Conservation (phyloP, 306 rosid genomes). For the Notholithocarpus densiflorus region DNA sequence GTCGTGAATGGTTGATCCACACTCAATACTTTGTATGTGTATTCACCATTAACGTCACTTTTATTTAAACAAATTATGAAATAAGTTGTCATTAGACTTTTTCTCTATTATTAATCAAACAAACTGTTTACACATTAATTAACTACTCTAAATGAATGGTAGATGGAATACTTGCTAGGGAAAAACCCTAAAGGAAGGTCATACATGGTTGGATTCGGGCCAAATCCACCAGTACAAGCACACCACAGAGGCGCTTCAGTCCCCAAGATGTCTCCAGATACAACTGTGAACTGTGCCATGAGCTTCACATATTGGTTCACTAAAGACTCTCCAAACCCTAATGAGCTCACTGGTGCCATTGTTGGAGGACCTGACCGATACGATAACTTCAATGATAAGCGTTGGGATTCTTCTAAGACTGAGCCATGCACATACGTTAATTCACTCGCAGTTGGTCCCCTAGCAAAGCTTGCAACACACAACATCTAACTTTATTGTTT, state of each 20-base stretch:
- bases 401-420: slow-evolving; percentile 56
- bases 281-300: slow-evolving; percentile 30
- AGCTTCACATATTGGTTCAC: slow-evolving; percentile 51
- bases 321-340: slow-evolving; percentile 53
- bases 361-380: slow-evolving; percentile 68
- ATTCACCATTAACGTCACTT: no score
- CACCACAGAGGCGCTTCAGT: slow-evolving; percentile 92
- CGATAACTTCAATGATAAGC: slow-evolving; percentile 70
- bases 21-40: no score
- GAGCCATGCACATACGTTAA: slow-evolving; percentile 89
- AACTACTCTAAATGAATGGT: neutral
- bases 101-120: neutral
- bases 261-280: slow-evolving; percentile 8
- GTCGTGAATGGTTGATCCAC: no score
- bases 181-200: slow-evolving; percentile 65
- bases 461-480: slow-evolving; percentile 62
- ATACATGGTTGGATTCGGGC: slow-evolving; percentile 85
- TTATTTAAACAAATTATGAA: no score
- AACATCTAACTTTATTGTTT: neutral
- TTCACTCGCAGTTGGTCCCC: slow-evolving; percentile 67
- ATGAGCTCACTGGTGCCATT: slow-evolving; percentile 90
- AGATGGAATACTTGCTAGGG: slow-evolving; percentile 82
- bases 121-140: neutral
- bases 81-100: neutral
- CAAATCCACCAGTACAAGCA: slow-evolving; percentile 64